Base-by-base conservation (phyloP, 371 early-diverging fungal genomes). In the Mucor piriformis region DNA sequence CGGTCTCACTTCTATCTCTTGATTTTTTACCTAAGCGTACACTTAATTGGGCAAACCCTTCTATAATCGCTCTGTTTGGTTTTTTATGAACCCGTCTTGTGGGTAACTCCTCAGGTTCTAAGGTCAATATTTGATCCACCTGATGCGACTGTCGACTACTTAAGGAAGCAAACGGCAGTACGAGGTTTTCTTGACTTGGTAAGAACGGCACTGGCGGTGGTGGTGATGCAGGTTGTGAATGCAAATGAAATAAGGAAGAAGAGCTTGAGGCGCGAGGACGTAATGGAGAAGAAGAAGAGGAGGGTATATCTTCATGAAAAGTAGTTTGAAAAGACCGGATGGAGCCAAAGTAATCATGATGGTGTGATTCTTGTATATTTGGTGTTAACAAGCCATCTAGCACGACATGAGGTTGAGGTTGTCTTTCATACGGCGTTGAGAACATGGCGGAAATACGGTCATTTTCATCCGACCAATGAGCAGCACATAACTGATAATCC, bases 381-480 rank as follows among this genome's bases (percentile, higher is more conserved):
- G 54, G 54, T 0, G 46, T 55, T 12, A 37, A 29, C 16, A 40
- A 32, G 32, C 27, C 40, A 24, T 49, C 55, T 21, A 25, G 29
- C 18, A 37, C 25, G 13, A 48, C 11, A n/a, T 12, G 7, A 8
- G 5, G n/a, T 33, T 25, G 43, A 4, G 32, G 44, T 21, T 47
- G 47, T 21, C 24, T 20, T 23, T 52, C 16, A 58, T 47, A 54
- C 2, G 59, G 42, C 27, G 60, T 55, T 12, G 73, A 55, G 54
- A 77, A 77, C 67, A 77, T 53, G 18, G 66, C 66, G 25, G 65
- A 40, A 16, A 68, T 37, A 21, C 80, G 68, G n/a, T 76, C 80
- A 1, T 66, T 43, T 24, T 79, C 75, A 42, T 69, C 61, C 18
- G 50, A 54, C 80, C 80, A 79, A 62, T 79, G 80, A 0, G 80